phyloP scores from a whole-genome alignment of 179 eudicot genomes.

The Silene vulgaris region DNA sequence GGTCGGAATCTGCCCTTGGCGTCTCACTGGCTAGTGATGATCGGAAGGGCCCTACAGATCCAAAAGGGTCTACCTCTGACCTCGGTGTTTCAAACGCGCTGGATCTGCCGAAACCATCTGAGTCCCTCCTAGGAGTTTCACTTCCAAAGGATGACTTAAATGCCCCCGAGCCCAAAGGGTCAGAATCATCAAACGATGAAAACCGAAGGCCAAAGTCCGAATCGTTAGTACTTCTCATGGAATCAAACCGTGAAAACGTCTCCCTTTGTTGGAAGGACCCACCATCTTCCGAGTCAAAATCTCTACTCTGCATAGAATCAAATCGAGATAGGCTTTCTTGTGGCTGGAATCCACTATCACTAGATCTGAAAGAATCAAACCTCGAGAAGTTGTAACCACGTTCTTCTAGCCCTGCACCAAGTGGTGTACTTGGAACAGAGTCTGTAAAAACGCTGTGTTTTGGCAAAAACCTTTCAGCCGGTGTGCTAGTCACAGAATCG shows the following conservation, averaged over 20 bases:
- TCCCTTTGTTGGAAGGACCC: slow-evolving; percentile 32
- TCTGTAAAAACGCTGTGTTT: slow-evolving; percentile 31
- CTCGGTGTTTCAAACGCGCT: slow-evolving; percentile 43
- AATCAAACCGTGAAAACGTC: slow-evolving; percentile 61
- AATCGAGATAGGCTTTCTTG: slow-evolving; percentile 32
- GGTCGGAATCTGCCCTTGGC: too few species aligned
- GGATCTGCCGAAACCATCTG: slow-evolving; percentile 33
- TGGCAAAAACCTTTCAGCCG: slow-evolving; percentile 30
- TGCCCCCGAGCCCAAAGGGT: slow-evolving; percentile 70
- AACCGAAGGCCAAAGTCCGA: slow-evolving; percentile 48
- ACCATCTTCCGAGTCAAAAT: slow-evolving; percentile 31
- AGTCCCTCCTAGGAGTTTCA: slow-evolving; percentile 44
- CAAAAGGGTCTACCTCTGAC: slow-evolving; percentile 39
- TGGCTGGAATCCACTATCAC: slow-evolving; percentile 63
- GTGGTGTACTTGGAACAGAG: slow-evolving; percentile 62
- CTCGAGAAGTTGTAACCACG: slow-evolving; percentile 68
- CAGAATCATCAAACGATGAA: slow-evolving; percentile 69
- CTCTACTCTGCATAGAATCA: slow-evolving; percentile 32
- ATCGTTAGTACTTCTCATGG: slow-evolving; percentile 55
- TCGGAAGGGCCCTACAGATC: slow-evolving; percentile 32
- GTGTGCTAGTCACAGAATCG: slow-evolving; percentile 33
- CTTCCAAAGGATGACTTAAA: slow-evolving; percentile 48
- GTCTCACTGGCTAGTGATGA: slow-evolving; percentile 10
- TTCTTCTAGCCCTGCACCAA: slow-evolving; percentile 51
- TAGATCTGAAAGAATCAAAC: slow-evolving; percentile 82